Percentiles rank a stretch among this genome's conserved stretches.
Conservation (phyloP, 2,329 filamentous ascomycete genomes). For the Nigrospora sphaerica region DNA sequence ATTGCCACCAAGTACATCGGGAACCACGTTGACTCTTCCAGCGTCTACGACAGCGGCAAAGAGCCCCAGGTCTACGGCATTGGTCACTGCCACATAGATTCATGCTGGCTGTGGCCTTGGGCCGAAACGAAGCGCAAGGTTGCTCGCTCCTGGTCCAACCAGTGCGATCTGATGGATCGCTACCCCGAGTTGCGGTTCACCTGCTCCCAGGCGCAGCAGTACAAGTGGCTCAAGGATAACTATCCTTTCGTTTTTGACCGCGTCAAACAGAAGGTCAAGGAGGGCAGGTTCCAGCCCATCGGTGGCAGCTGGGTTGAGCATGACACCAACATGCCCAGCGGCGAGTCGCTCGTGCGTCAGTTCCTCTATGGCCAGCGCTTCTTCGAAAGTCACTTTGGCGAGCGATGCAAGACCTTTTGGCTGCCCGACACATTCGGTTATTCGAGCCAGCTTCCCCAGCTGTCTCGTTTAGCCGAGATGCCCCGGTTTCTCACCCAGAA, state of each 20-base stretch:
- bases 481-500: conserved; percentile 96
- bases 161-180: conserved; percentile 89
- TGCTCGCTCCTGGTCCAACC: conserved; percentile 90
- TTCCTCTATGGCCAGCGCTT: conserved; percentile 94
- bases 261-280: conserved; percentile 84
- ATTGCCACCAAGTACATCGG: conserved; percentile 82
- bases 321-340: conserved; percentile 94
- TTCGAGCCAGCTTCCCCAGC: conserved; percentile 86
- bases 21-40: conserved; percentile 68
- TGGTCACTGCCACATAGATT: conserved; percentile 96
- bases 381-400: conserved; percentile 88
- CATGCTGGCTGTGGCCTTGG: conserved; percentile 98
- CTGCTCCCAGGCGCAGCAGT: conserved; percentile 92
- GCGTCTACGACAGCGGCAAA: conserved; percentile 73
- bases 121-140: conserved; percentile 97
- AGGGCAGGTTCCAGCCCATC: conserved; percentile 88
- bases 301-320: conserved; percentile 99
- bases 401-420: conserved; percentile 90
- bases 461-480: conserved; percentile 94
- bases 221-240: conserved; percentile 88
- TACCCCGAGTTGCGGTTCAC: conserved; percentile 93
- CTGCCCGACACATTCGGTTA: conserved; percentile 97
- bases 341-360: conserved; percentile 87
- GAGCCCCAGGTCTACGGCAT: conserved; percentile 78
- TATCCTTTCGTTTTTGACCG: conserved; percentile 87